Conservation (phyloP, 208 protist species). For the Trypanosoma avium region DNA sequence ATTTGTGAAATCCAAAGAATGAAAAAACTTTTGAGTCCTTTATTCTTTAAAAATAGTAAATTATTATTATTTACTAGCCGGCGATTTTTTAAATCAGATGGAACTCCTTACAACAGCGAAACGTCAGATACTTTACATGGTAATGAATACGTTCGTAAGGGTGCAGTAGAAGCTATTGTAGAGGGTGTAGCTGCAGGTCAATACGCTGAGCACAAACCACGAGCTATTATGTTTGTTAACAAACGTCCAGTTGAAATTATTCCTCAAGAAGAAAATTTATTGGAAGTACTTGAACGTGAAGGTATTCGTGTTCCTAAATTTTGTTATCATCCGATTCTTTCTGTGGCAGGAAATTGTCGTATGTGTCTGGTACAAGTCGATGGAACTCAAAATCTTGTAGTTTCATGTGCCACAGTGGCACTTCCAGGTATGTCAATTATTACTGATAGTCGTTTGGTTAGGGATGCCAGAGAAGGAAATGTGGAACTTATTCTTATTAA, state of each 20-base stretch:
- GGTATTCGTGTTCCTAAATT: constrained; percentile 91
- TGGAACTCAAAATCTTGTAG: constrained; percentile 94
- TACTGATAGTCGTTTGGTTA: constrained; percentile 93
- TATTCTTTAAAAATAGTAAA: neutral
- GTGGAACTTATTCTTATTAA: constrained; percentile 97
- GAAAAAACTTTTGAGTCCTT: neutral
- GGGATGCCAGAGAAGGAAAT: constrained; percentile 95
- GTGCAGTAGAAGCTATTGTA: constrained; percentile 39
- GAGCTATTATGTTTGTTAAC: constrained; percentile 93
- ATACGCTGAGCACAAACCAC: constrained; percentile 85
- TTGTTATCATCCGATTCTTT: constrained; percentile 93
- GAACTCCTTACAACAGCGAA: constrained; percentile 70
- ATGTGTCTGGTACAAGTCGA: constrained; percentile 98
- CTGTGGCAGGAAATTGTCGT: constrained; percentile 96
- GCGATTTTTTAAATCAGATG: constrained; percentile 67
- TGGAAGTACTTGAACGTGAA: constrained; percentile 90
- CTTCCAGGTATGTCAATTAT: constrained; percentile 96
- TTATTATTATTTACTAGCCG: constrained; percentile 17
- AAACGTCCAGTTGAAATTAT: constrained; percentile 90
- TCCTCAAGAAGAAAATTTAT: constrained; percentile 89
- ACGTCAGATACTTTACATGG: constrained; percentile 58
- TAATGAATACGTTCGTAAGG: constrained; percentile 53
- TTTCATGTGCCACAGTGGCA: constrained; percentile 95
- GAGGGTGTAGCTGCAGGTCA: constrained; percentile 79
- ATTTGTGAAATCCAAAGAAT: neutral